Evolutionary conservation across 108 stramenopile species (phyloP), one percentile per base, ranked within the genome.

Genomic region (Conticribra weissflogii): DNA sequence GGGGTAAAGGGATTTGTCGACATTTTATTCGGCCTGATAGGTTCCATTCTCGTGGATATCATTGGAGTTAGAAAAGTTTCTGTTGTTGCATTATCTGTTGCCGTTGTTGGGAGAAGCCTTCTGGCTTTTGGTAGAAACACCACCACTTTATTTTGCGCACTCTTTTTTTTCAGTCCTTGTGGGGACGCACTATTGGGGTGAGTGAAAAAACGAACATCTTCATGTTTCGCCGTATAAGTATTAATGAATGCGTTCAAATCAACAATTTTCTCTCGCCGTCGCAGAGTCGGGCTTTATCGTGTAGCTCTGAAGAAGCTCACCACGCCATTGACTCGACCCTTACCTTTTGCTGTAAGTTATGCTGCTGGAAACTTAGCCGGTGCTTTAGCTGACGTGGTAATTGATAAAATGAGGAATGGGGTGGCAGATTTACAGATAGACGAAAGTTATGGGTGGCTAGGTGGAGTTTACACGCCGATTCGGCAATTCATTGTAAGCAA

Each of bases 221-320:
- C n/a, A n/a, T n/a, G n/a, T n/a, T n/a, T n/a, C n/a, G n/a, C n/a
- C n/a, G n/a, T n/a, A n/a, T n/a, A n/a, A n/a, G n/a, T n/a, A n/a
- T n/a, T n/a, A n/a, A n/a, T n/a, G n/a, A n/a, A n/a, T n/a, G n/a
- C n/a, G n/a, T n/a, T n/a, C n/a, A n/a, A n/a, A n/a, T n/a, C n/a
- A n/a, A n/a, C n/a, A n/a, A n/a, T n/a, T n/a, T n/a, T n/a, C n/a
- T n/a, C n/a, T n/a, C n/a, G n/a, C n/a, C n/a, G n/a, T n/a, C n/a
- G n/a, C n/a, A 68, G 62, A 51, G 23, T 52, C 34, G 79, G 79
- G 0, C 32, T 80, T 51, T 80, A 80, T 54, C 23, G 67, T 17
- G 79, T 80, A 0, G 71, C 79, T 0, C 54, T 80, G 25, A 80
- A 80, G 61, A 80, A 80, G 31, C 30, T 80, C 45, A 80, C 79